Conservation (phyloP, 1,139 yeast genomes). For the Blastobotrys aristatus region DNA sequence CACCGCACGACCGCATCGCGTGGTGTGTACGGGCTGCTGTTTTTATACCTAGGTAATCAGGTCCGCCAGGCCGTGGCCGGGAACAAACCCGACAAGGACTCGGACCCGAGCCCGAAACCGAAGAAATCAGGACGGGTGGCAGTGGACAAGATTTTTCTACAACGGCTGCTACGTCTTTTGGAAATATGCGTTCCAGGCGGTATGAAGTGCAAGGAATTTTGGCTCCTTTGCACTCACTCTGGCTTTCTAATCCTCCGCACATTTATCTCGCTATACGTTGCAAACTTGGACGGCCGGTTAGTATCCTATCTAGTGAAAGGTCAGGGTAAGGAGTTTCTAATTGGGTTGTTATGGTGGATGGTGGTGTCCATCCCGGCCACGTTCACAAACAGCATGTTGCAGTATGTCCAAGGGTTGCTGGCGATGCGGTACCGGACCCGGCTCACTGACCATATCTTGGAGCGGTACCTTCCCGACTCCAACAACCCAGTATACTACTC, state of each 20-base stretch:
- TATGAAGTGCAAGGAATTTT: slow-evolving; percentile 32
- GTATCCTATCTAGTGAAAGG: slow-evolving; percentile 81
- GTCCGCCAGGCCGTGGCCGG: slow-evolving; percentile 23
- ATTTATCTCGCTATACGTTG: slow-evolving; percentile 71
- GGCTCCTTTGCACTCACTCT: slow-evolving; percentile 52
- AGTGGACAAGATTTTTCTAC: slow-evolving; percentile 33
- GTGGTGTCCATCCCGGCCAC: slow-evolving; percentile 83
- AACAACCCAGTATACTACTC: slow-evolving; percentile 43
- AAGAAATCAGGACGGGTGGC: slow-evolving; percentile 26
- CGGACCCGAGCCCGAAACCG: slow-evolving; percentile 4
- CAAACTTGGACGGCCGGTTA: slow-evolving; percentile 77
- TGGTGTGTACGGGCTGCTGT: slow-evolving; percentile 26
- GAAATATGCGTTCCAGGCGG: slow-evolving; percentile 37
- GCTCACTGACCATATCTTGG: slow-evolving; percentile 59
- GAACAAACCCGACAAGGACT: slow-evolving; percentile 7
- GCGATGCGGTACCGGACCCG: slow-evolving; percentile 62
- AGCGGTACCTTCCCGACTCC: slow-evolving; percentile 55
- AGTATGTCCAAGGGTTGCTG: slow-evolving; percentile 65
- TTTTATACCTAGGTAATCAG: slow-evolving; percentile 24
- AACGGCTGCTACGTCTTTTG: slow-evolving; percentile 29
- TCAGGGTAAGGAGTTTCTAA: slow-evolving; percentile 57
- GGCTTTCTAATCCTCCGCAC: slow-evolving; percentile 64
- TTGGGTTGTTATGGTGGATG: slow-evolving; percentile 73
- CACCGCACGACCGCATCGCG: slow-evolving; percentile 28
- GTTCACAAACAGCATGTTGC: slow-evolving; percentile 65